Conservation (phyloP, 306 rosid species). For the Quercus variabilis region DNA sequence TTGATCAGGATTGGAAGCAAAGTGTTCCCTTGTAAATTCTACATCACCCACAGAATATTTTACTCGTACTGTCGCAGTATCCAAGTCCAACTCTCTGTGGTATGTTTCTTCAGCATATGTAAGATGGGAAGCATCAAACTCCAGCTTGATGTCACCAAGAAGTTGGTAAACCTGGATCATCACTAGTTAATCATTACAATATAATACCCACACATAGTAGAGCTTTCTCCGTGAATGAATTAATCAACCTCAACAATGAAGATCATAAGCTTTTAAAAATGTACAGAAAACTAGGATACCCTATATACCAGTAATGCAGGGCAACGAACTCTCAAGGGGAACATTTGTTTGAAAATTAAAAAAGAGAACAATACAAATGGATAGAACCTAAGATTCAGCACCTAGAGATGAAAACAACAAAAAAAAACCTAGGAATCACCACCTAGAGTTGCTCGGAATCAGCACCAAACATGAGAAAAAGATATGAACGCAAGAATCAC, state of each 20-base stretch:
- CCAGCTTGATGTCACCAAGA: conserved; percentile 62
- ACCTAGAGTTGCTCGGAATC: too few species aligned
- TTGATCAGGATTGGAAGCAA: conserved; percentile 60
- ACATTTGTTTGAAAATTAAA: too few species aligned
- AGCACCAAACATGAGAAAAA: too few species aligned
- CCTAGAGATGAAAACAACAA: too few species aligned
- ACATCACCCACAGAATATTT: conserved; percentile 58
- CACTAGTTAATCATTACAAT: conserved; percentile 7
- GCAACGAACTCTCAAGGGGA: too few species aligned
- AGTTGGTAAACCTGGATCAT: conserved; percentile 56
- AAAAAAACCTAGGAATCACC: too few species aligned
- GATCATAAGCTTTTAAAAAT: not conserved
- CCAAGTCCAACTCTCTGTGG: conserved; percentile 58
- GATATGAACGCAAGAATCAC: too few species aligned
- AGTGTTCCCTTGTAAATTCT: conserved; percentile 63
- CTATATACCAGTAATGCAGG: not conserved
- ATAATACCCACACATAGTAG: not conserved
- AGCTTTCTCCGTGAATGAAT: not conserved
- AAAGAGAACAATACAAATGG: too few species aligned
- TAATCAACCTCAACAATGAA: not conserved
- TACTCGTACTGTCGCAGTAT: conserved; percentile 61
- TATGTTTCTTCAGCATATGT: conserved; percentile 36
- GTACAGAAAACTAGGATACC: not conserved
- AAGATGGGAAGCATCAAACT: conserved; percentile 61
- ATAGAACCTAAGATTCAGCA: too few species aligned